Conservation (phyloP, 352 stramenopile species). For the Globisporangium irregulare region DNA sequence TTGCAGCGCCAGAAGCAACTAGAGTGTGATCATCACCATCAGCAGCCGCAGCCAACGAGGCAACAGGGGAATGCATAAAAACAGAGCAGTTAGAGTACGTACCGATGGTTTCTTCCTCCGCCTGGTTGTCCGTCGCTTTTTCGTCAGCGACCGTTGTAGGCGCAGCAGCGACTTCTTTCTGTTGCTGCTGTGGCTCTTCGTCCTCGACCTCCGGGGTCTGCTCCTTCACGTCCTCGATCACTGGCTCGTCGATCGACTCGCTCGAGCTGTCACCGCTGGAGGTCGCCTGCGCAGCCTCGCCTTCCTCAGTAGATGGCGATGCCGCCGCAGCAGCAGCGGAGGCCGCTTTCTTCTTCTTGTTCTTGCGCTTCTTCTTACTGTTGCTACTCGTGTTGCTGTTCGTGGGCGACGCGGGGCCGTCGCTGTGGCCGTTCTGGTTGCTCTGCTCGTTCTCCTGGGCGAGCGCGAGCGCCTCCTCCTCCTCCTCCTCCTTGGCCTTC, state of each 20-base stretch:
- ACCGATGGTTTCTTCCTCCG: conserved; percentile 16
- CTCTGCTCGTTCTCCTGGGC: conserved; percentile 15
- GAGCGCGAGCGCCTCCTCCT: conserved; percentile 7
- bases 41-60: conserved; percentile 1
- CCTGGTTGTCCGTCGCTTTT: conserved; percentile 10
- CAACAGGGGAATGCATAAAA: background rate
- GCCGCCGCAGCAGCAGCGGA: background rate
- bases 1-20: background rate
- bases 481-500: conserved; percentile 32
- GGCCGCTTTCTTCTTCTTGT: conserved; percentile 21
- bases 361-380: conserved; percentile 28
- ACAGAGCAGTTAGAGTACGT: background rate
- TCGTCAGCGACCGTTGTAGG: background rate
- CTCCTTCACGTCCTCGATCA: conserved; percentile 6
- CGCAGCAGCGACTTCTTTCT: background rate
- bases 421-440: conserved; percentile 21
- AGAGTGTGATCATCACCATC: conserved; percentile 3
- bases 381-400: conserved; percentile 16
- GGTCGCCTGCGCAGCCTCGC: background rate
- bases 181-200: background rate
- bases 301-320: background rate
- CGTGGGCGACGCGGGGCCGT: conserved; percentile 16
- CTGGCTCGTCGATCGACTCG: conserved; percentile 9
- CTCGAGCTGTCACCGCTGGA: conserved; percentile 14
- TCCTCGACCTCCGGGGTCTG: conserved; percentile 6